Base-by-base conservation (phyloP, 345 rosid species). In the Aquilaria sinensis region DNA sequence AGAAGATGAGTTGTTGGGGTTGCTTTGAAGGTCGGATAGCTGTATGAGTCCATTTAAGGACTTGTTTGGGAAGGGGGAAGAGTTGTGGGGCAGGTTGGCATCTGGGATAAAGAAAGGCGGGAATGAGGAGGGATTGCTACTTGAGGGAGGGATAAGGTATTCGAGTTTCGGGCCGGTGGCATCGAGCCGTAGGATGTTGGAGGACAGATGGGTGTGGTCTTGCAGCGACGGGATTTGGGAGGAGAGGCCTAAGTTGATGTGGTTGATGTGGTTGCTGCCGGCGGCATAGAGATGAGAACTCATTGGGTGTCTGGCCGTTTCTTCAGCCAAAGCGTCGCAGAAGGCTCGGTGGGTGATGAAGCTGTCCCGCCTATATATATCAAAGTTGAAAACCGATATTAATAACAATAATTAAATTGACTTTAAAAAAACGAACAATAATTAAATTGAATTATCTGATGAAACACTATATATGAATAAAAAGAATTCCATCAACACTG, bases 291-390 rank as follows among this genome's bases (percentile, higher is more conserved):
- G 53, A 73, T 74, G 72, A 74, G 64, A 68, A 1, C 43, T 62
- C 4, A 81, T 69, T 34, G 90, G 87, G 67, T 80, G 83, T 61
- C 88, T 79, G 7, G 76, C 85, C 56, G 77, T 77, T 65, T 87
- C 90, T 57, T 81, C 90, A 65, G 89, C 85, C 68, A 87, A 56
- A 16, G 90, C 95, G 51, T 87, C 90, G n/a, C 95, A 87, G 66
- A 87, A 87, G 51, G 95, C 90, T 60, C 95, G 74, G 65, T 87
- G 95, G 3, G 95, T 85, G 63, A 87, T 87, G 70, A 85, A 87
- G 63, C 95, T 87, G 73, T 87, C 89, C 10, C 95, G 81, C 79
- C 95, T 87, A 76, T 67, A 55, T 14, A 43, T 51, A 59, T n/a
- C 32, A 14, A 53, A 23, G 23, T 23, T 23, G 23, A 23, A 23